Evolutionary conservation across 768 basidiomycete genomes (phyloP), one percentile per base, ranked within the genome.

Genomic region (Tylopilus sp.): DNA sequence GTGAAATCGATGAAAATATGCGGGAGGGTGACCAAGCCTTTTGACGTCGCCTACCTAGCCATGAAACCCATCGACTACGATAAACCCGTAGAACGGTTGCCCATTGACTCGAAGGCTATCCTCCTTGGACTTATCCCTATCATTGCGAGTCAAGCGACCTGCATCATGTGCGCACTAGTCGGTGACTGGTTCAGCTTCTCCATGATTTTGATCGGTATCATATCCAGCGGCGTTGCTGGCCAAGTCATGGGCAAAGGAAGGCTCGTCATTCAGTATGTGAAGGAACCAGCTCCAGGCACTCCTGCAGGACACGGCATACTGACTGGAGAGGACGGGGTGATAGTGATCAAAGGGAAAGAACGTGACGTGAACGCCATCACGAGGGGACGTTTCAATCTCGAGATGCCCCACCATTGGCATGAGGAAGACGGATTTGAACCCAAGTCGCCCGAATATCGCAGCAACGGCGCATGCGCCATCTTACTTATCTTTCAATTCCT

Each of bases 251-350:
- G 70, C 12, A 51, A 54, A 0, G 66, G 65, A 28, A 55, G n/a
- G n/a, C 57, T 69, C 4, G 29, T 51, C 17, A 45, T 70, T 41
- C 28, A 31, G 3, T 44, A 37, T 13, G 57, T 57, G 29, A 21
- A 16, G 12, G 38, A 52, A 0, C 61, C 70, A 17, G 63, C 68
- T 1, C 2, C 36, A 0, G 58, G 61, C 2, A 38, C 48, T 16
- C 71, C 70, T 6, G 60, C 52, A 1, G 72, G 70, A 11, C 63
- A 73, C 42, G 70, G 71, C 1, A 49, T 72, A 29, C 46, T 71
- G 22, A 30, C 48, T 4, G 56, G 37, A 25, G 53, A 53, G 0
- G 47, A 47, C 0, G 63, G 53, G 14, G 57, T 72, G 7, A 48
- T 71, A 9, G 60, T 71, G 2, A 38, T 72, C 34, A 64, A 61